Base-by-base conservation (phyloP, 192 early-diverging fungal species). In the Geranomyces variabilis region DNA sequence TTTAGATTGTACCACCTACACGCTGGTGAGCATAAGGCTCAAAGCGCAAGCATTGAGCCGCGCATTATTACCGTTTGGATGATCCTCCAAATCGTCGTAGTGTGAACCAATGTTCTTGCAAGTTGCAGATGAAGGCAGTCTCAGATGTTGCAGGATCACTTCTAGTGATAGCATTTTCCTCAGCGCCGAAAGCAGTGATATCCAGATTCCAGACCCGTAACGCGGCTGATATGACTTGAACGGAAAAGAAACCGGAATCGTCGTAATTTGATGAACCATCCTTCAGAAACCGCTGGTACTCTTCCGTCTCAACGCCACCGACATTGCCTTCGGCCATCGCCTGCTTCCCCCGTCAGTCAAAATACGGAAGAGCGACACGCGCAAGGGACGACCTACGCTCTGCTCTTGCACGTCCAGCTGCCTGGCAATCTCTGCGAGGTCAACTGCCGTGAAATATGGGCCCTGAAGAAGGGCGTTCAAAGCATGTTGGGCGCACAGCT, bases 401-500 rank as follows among this genome's bases (percentile, higher is more conserved):
- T 24, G 81, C 75, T 93, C 92, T 46, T 69, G 70, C 8, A 70
- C 70, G 77, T 93, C 92, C 22, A 93, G 75, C 46, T 90, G 81
- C 26, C 80, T 71, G 24, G 88, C 92, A 45, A 93, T 81, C 28
- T 85, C 81, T 24, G 89, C 84, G 14, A 93, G 71, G 77, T 93
- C 92, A 10, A 92, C 86, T 5, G 92, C 88, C 2, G 90, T 88
- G 62, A 91, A 93, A 65, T 91, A 92, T 9, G 79, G 65, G 26
- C 90, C 90, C 77, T 81, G 81, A 15, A 93, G 79, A 14, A 93
- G 78, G n/a, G 88, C 82, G 71, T 93, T 93, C 58, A 93, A 66
- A 31, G 90, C 90, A 80, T 93, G 91, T 47, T 93, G 92, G 0
- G 91, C 91, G 66, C 92, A 93, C 28, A 93, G 79, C 62, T 89